These are phyloP conservation scores for Kuraishia piskuri DNA, from an alignment of 805 yeast genomes.

Conservation along the genomic window DNA sequence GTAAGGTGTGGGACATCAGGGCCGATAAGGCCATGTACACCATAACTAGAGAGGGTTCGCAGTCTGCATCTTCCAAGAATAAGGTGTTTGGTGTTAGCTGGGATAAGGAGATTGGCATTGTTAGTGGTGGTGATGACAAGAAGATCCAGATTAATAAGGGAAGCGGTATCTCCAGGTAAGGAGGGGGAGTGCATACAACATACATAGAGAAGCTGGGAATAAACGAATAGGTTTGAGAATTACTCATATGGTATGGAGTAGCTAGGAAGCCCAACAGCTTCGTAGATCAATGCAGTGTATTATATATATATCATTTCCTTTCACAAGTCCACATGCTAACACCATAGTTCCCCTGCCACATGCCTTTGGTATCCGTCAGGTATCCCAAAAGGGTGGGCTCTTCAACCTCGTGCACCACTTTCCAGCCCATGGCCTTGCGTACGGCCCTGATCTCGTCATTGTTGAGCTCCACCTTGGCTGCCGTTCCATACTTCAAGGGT, in stretches of 20 bases:
- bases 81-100: conserved; percentile 86
- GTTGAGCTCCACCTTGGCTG: conserved; percentile 67
- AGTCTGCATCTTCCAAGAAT: conserved; percentile 33
- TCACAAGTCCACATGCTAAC: conserved; percentile 44
- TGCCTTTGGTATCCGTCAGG: conserved; percentile 52
- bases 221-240: neutral
- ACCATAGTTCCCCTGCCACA: conserved; percentile 78
- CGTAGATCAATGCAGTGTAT: no score
- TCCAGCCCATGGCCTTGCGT: conserved; percentile 59
- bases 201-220: neutral
- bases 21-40: conserved; percentile 77
- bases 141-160: conserved; percentile 69
- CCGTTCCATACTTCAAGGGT: conserved; percentile 87
- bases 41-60: conserved; percentile 58
- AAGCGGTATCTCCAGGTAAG: conserved; percentile 3
- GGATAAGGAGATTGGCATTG: conserved; percentile 72
- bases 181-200: neutral
- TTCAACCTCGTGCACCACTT: conserved; percentile 22
- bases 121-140: conserved; percentile 93
- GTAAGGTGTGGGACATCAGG: conserved; percentile 91
- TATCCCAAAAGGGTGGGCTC: conserved; percentile 45
- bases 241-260: no score
- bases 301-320: conserved; percentile 1
- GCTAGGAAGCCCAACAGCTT: no score
- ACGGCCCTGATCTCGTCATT: conserved; percentile 57